Conservation (phyloP, 1,139 yeast species). For the Hansenula anomala region DNA sequence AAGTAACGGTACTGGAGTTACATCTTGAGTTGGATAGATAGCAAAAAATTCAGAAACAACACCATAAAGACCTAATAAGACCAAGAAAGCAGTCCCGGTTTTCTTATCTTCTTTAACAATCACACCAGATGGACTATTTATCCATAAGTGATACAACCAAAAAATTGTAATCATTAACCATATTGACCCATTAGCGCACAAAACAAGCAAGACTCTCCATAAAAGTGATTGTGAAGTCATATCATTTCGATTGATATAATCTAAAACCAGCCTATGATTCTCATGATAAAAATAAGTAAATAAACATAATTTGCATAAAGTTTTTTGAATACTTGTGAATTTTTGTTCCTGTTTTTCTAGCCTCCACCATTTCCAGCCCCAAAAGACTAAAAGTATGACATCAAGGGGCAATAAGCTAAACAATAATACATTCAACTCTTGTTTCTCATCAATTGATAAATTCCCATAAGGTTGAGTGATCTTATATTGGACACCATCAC, state of each 20-base stretch:
- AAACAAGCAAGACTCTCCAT: too few species aligned
- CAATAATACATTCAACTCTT: not conserved
- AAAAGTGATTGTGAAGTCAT: not conserved
- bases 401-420: not conserved
- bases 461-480: slow-evolving; percentile 1
- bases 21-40: not conserved
- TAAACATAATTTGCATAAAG: not conserved
- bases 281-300: not conserved
- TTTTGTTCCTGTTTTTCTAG: not conserved
- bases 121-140: not conserved
- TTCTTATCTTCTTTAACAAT: not conserved
- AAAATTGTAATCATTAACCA: not conserved
- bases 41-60: not conserved
- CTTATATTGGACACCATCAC: not conserved
- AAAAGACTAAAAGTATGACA: not conserved
- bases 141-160: slow-evolving; percentile 1
- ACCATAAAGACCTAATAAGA: not conserved
- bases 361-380: not conserved
- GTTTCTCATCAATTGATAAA: not conserved
- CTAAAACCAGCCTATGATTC: not conserved
- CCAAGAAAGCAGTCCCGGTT: not conserved
- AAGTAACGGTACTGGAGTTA: not conserved
- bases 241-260: not conserved
- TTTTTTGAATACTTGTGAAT: not conserved
- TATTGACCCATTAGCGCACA: too few species aligned